Evolutionary conservation across 2,329 filamentous ascomycete genomes (phyloP).

Genomic region (Verticillium albo-atrum): DNA sequence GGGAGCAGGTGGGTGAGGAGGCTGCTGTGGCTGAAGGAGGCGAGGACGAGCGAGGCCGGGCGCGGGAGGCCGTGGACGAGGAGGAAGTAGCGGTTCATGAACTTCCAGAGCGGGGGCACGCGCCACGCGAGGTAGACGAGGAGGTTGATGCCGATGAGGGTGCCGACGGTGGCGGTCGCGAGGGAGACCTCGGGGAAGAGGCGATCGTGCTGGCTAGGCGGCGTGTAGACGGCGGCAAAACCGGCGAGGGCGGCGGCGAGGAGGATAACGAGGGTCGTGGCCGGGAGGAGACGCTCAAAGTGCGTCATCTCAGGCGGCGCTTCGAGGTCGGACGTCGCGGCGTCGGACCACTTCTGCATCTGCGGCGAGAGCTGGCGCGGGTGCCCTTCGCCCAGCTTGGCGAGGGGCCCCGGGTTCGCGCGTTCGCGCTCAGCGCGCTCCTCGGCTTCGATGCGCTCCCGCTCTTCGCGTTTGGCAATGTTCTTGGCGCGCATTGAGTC

Average conservation of each 20-base stretch:
- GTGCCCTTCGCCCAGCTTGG: slow-evolving; percentile 29
- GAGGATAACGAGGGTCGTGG: slow-evolving; percentile 41
- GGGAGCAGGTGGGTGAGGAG: slow-evolving; percentile 52
- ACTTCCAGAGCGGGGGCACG: slow-evolving; percentile 58
- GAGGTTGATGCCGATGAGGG: slow-evolving; percentile 57
- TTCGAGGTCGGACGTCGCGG: slow-evolving; percentile 45
- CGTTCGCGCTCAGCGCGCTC: slow-evolving; percentile 24
- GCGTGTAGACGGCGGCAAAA: slow-evolving; percentile 42
- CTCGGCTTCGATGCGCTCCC: slow-evolving; percentile 38
- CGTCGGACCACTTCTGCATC: slow-evolving; percentile 36
- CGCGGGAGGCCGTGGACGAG: slow-evolving; percentile 60
- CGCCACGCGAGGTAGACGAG: slow-evolving; percentile 56
- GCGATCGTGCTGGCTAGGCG: slow-evolving; percentile 31
- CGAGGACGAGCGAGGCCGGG: slow-evolving; percentile 56
- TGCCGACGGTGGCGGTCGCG: slow-evolving; percentile 58
- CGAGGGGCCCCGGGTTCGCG: slow-evolving; percentile 33
- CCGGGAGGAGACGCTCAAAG: slow-evolving; percentile 54
- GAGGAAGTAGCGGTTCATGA: slow-evolving; percentile 66
- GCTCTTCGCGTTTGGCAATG: slow-evolving; percentile 42
- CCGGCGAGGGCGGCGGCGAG: slow-evolving; percentile 38
- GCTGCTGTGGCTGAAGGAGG: slow-evolving; percentile 65
- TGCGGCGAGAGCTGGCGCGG: slow-evolving; percentile 31
- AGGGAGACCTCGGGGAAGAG: slow-evolving; percentile 58
- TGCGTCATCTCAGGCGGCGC: slow-evolving; percentile 45
- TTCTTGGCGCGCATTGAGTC: slow-evolving; percentile 54